Evolutionary conservation across 805 yeast species (phyloP), one percentile per base, ranked within the genome.

Genomic region (Saturnispora kantuleensis): DNA sequence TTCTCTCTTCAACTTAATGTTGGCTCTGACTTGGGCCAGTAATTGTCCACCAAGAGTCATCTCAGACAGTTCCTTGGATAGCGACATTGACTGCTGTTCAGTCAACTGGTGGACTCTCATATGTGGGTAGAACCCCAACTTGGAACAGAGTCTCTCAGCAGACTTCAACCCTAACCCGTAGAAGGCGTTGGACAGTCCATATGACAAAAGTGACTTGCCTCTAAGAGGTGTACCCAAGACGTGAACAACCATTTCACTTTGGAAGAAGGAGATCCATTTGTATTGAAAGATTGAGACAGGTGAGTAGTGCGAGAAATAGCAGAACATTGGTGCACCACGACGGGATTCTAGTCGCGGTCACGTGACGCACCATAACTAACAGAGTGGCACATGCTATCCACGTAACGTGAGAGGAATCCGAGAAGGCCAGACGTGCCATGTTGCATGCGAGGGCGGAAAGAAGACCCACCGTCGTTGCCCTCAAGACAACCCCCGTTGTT

Each of bases 21-120:
- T 87, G 34, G 79, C 80, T 55, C 83, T 76, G 26, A 87, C 72
- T 50, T 82, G 72, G 37, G 88, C 86, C 55, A 80, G 69, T 52
- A 84, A 77, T 52, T 76, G 82, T 41, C 87, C 86, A 58, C 89
- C 97, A 41, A 90, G 83, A 10, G 84, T 77, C 73, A 84, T 71
- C 35, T 78, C 82, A 1, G 94, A 77, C 40, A 93, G 70, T 61
- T 93, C 96, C 61, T 88, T 90, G 33, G 96, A 83, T 38, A 93
- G 70, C 31, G 84, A 77, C 76, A 90, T 74, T 38, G 88, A 73
- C 56, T 88, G 95, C 26, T 87, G 84, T 64, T 93, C 97, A 28
- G 83, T 70, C 33, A 93, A 74, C 64, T 93, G 95, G 61, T 85
- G 93, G 84, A 89, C 82, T 66, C 95, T 78, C 95, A 90, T 89